These are phyloP conservation scores for Exophiala spinifera DNA, from an alignment of 2,329 filamentous ascomycete species.

Conservation along the genomic window DNA sequence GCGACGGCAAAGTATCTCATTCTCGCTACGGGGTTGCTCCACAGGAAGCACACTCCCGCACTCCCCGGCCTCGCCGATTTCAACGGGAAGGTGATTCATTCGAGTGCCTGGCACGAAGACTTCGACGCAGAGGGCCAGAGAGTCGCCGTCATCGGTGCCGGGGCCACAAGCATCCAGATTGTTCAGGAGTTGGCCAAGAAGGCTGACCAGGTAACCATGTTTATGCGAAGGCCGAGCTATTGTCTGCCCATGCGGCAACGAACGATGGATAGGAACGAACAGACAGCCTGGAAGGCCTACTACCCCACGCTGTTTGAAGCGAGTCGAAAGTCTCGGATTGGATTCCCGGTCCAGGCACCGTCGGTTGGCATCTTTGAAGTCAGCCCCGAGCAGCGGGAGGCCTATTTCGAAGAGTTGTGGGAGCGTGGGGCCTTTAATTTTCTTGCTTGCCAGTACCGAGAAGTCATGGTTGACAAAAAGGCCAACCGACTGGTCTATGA, in stretches of 20 bases:
- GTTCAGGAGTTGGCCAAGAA: constrained; percentile 57
- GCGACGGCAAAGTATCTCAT: neutral
- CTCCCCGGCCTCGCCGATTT: constrained; percentile 61
- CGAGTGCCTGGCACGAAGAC: constrained; percentile 59
- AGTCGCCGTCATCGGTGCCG: constrained; percentile 62
- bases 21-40: neutral
- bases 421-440: constrained; percentile 52
- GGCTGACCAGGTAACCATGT: constrained; percentile 48
- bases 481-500: constrained; percentile 54
- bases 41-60: constrained; percentile 51
- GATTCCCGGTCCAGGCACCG: constrained; percentile 54
- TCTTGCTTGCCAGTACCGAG: constrained; percentile 46
- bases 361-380: constrained; percentile 57
- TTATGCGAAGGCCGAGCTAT: constrained; percentile 65
- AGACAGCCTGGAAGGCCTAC: constrained; percentile 49
- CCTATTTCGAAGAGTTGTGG: constrained; percentile 50
- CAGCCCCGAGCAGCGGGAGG: constrained; percentile 40
- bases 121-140: constrained; percentile 56
- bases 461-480: constrained; percentile 44
- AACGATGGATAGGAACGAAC: constrained; percentile 46
- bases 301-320: constrained; percentile 7
- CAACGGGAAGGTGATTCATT: constrained; percentile 58
- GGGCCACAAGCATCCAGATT: constrained; percentile 62
- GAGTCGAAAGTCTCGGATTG: constrained; percentile 44
- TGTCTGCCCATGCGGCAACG: constrained; percentile 59